Conservation (phyloP, 176 grass and related monocot species). For the Musa acuminata region DNA sequence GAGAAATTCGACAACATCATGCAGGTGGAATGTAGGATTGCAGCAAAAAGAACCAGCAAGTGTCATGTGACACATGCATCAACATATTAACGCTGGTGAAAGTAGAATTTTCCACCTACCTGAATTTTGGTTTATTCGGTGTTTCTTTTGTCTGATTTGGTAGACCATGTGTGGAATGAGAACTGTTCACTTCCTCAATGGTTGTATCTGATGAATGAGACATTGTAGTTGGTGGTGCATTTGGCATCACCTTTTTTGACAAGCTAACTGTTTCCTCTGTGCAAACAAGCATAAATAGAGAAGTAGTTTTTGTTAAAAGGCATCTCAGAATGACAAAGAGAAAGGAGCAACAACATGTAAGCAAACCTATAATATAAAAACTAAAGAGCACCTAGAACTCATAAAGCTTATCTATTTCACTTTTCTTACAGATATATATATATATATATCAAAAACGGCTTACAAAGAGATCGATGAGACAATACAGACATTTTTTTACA, state of each 20-base stretch:
- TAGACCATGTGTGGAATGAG: constrained; percentile 18
- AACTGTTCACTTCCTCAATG: constrained; percentile 25
- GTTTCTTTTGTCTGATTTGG: constrained; percentile 31
- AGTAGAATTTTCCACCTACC: constrained; percentile 21
- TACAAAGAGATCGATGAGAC: neutral
- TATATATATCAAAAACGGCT: neutral
- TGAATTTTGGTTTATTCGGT: constrained; percentile 60
- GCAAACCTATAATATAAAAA: neutral
- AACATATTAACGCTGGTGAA: neutral
- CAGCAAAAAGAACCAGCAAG: neutral
- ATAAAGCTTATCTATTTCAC: too few relatives aligned
- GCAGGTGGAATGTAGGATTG: neutral
- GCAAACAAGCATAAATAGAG: neutral
- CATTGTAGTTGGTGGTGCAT: neutral
- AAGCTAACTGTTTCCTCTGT: constrained; percentile 2
- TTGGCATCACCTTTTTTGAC: neutral
- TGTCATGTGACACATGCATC: neutral
- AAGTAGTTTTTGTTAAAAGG: neutral
- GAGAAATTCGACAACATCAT: neutral
- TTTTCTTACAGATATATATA: neutral
- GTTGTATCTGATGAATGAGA: neutral
- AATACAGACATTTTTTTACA: too few relatives aligned
- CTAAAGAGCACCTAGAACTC: neutral
- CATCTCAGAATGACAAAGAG: neutral
- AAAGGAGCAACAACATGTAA: neutral